Percentiles rank a stretch among this genome's conserved stretches.
Conservation (phyloP, 1,284 basidiomycete genomes). For the Cutaneotrichosporon mucoides region DNA sequence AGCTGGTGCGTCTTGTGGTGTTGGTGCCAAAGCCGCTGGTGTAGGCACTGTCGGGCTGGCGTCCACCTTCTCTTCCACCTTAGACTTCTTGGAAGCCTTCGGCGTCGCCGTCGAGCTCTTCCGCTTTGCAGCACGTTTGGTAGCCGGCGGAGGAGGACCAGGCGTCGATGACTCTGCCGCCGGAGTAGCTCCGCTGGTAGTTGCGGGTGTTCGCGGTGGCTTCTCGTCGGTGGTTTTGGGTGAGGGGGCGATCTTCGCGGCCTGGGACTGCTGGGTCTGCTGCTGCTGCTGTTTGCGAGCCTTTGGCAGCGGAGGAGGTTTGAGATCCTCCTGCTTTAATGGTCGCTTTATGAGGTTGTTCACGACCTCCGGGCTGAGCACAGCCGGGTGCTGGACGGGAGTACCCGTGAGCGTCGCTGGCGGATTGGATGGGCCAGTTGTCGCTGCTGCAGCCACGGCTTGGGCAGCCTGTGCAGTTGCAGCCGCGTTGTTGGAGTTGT, state of each 20-base stretch:
- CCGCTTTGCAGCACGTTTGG: slow-evolving; percentile 13
- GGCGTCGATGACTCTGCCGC: slow-evolving; percentile 8
- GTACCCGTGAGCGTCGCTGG: slow-evolving; percentile 7
- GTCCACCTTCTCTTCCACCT: neutral
- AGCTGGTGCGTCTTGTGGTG: slow-evolving; percentile 5
- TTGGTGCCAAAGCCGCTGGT: neutral
- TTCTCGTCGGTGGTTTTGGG: slow-evolving; percentile 9
- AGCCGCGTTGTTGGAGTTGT: neutral
- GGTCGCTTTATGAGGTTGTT: slow-evolving; percentile 24
- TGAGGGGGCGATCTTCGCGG: slow-evolving; percentile 8
- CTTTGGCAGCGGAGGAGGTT: slow-evolving; percentile 17
- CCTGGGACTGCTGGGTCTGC: neutral
- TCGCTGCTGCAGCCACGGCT: neutral
- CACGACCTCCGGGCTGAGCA: slow-evolving; percentile 20
- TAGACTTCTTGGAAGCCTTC: slow-evolving; percentile 14
- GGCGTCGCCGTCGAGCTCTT: slow-evolving; percentile 16
- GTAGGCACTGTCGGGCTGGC: slow-evolving; percentile 1
- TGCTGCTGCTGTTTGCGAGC: slow-evolving; percentile 5
- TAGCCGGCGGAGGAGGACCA: neutral
- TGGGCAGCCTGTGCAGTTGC: neutral
- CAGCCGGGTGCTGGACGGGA: slow-evolving; percentile 9
- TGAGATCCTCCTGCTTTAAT: slow-evolving; percentile 23
- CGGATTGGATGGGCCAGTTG: neutral
- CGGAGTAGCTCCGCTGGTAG: slow-evolving; percentile 6
- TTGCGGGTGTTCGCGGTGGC: slow-evolving; percentile 12